Percentiles rank a stretch among this genome's conserved stretches.
Conservation (phyloP, 2,329 filamentous ascomycete genomes). For the Fusarium citri region DNA sequence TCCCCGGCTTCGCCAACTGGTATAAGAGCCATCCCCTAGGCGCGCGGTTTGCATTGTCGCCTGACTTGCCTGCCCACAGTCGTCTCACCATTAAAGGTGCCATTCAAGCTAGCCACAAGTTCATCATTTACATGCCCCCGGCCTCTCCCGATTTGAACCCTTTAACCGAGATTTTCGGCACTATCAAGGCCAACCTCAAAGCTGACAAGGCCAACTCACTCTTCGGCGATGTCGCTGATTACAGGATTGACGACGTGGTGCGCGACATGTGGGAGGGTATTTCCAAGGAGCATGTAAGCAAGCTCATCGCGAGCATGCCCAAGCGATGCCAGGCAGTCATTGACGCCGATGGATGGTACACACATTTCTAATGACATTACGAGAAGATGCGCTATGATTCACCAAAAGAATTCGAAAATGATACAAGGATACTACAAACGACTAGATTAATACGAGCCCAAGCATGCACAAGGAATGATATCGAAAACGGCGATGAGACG, state of each 20-base stretch:
- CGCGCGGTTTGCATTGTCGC: slow-evolving; percentile 7
- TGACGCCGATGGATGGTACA: slow-evolving; percentile 29
- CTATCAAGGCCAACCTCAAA: slow-evolving; percentile 11
- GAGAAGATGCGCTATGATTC: neutral
- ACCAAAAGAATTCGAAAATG: neutral
- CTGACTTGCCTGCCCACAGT: slow-evolving; percentile 1
- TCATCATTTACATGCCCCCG: slow-evolving; percentile 15
- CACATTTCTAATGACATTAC: slow-evolving; percentile 1
- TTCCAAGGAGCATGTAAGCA: neutral
- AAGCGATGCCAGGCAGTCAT: slow-evolving; percentile 32
- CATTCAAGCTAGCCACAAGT: slow-evolving; percentile 4
- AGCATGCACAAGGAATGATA: neutral
- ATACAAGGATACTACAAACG: neutral
- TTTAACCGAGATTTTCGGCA: slow-evolving; percentile 10
- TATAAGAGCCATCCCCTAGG: neutral
- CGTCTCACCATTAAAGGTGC: slow-evolving; percentile 1
- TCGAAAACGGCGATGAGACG: neutral
- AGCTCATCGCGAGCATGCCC: slow-evolving; percentile 22
- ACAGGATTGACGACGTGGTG: neutral
- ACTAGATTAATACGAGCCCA: neutral
- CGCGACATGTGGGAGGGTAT: slow-evolving; percentile 15
- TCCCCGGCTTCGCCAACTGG: slow-evolving; percentile 11
- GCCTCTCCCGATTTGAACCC: slow-evolving; percentile 32
- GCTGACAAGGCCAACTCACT: neutral
- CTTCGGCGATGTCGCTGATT: neutral